Conservation (phyloP, 306 rosid species). For the Prinsepia uniflora region DNA sequence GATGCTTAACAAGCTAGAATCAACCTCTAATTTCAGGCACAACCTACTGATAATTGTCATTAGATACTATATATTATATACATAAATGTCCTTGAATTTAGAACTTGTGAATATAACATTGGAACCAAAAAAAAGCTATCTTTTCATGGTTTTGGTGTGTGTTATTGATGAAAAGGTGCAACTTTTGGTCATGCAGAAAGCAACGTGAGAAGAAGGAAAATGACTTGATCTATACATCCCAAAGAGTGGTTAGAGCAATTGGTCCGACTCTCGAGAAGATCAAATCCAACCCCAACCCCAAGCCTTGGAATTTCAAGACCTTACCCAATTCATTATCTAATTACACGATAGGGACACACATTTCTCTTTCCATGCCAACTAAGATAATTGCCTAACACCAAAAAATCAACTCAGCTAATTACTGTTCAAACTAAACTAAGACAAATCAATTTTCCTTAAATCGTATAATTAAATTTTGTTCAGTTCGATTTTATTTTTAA, state of each 20-base stretch:
- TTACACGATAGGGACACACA: background rate
- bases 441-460: too few relatives aligned
- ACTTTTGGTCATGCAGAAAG: background rate
- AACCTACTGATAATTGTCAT: too few relatives aligned
- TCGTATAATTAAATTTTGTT: too few relatives aligned
- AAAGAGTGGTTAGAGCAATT: background rate
- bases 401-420: too few relatives aligned
- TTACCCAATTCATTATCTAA: background rate
- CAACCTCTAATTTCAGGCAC: too few relatives aligned
- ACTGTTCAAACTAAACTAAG: too few relatives aligned
- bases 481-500: too few relatives aligned
- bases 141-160: background rate
- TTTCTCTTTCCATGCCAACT: background rate
- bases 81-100: background rate
- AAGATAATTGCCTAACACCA: too few relatives aligned
- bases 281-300: background rate
- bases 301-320: background rate
- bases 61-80: background rate
- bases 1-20: too few relatives aligned
- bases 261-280: background rate
- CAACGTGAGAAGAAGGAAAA: background rate
- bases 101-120: background rate
- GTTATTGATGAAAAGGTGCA: background rate
- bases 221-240: background rate
- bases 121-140: background rate